Evolutionary conservation across 805 yeast genomes (phyloP).

Genomic region (Hanseniaspora thailandica): DNA sequence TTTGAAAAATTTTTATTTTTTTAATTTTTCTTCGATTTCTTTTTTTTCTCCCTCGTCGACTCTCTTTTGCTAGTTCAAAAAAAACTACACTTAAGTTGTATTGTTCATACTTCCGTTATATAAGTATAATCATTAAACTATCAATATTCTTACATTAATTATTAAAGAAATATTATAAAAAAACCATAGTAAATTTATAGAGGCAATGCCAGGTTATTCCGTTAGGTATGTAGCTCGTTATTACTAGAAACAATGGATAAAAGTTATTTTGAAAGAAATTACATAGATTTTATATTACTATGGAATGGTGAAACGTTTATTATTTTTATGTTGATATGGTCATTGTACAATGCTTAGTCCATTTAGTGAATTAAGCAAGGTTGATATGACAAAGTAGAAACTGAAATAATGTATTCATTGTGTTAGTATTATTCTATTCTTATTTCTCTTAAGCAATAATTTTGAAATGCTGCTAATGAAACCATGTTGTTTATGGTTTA

Average conservation of each 20-base stretch:
- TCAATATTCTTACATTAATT: not conserved
- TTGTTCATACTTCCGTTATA: not conserved
- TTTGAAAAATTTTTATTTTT: no score
- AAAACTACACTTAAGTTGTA: no score
- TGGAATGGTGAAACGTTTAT: constrained; percentile 14
- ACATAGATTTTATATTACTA: constrained; percentile 5
- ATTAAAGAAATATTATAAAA: not conserved
- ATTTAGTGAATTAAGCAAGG: not conserved
- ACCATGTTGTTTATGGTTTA: not conserved
- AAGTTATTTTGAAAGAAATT: not conserved
- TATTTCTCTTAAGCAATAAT: not conserved
- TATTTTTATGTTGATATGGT: not conserved
- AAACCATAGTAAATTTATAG: constrained; percentile 19
- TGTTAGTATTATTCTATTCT: not conserved
- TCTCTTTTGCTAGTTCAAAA: no score
- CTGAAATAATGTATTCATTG: not conserved
- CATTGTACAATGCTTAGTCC: not conserved
- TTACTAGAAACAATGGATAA: not conserved
- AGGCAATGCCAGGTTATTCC: constrained; percentile 91
- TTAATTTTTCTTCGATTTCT: no score
- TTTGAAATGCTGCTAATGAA: not conserved
- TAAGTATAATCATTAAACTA: not conserved
- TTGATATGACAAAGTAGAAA: not conserved
- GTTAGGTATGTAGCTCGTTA: constrained; percentile 64
- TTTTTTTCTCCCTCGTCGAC: no score